Percentiles rank a stretch among this genome's conserved stretches.
Evolutionary conservation across 352 stramenopile genomes (phyloP).

Genomic region (Chrysophaeum taylorii): DNA sequence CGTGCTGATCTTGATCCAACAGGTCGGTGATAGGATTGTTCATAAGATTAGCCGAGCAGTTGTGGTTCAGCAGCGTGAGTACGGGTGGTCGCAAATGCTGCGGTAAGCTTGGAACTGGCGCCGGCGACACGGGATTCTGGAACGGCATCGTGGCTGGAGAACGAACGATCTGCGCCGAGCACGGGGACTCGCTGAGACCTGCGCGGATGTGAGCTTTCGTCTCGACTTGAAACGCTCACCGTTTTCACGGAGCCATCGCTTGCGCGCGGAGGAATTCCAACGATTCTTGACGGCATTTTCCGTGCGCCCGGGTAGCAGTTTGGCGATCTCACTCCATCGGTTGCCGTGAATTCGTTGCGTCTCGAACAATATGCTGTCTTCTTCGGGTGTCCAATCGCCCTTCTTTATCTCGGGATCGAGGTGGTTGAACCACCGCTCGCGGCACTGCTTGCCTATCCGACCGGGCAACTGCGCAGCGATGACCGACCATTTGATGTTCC

Average conservation of each 20-base stretch:
- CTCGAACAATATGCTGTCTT: slow-evolving; percentile 75
- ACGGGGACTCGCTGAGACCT: too few species aligned
- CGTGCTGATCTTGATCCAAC: too few species aligned
- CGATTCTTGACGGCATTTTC: slow-evolving; percentile 99
- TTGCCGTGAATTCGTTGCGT: slow-evolving; percentile 56
- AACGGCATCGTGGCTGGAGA: too few species aligned
- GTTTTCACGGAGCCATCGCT: neutral
- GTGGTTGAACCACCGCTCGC: slow-evolving; percentile 75
- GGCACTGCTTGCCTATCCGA: slow-evolving; percentile 73
- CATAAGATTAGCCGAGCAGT: too few species aligned
- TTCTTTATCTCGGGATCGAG: slow-evolving; percentile 81
- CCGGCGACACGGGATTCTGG: too few species aligned
- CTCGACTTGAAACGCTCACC: too few species aligned
- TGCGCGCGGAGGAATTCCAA: slow-evolving; percentile 50
- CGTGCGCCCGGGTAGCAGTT: slow-evolving; percentile 86
- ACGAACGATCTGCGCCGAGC: too few species aligned
- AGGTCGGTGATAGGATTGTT: too few species aligned
- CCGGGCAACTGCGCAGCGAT: slow-evolving; percentile 75
- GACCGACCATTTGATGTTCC: slow-evolving; percentile 72
- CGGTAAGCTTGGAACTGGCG: too few species aligned
- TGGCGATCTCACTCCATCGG: slow-evolving; percentile 96
- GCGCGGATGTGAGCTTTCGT: too few species aligned
- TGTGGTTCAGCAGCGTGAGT: too few species aligned
- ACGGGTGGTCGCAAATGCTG: too few species aligned
- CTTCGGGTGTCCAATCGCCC: slow-evolving; percentile 76